These are phyloP conservation scores for Pseudoperonospora humuli DNA, from an alignment of 352 stramenopile genomes.

Conservation along the genomic window DNA sequence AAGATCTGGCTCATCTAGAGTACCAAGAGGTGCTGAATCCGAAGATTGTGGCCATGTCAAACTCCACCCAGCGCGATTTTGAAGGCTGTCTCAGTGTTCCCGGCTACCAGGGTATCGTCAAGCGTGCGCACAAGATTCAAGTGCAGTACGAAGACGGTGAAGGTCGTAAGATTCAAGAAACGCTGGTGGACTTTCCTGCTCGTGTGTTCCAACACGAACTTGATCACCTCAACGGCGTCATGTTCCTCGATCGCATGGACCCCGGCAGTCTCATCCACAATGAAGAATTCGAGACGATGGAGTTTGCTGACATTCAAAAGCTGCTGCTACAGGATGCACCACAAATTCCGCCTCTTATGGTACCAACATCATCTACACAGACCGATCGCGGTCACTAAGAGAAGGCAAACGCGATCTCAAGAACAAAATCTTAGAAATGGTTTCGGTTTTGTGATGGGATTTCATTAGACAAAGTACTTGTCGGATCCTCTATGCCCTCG, in stretches of 20 bases:
- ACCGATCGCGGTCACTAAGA: conserved; percentile 1
- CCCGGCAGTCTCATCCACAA: conserved; percentile 71
- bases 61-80: conserved; percentile 59
- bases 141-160: conserved; percentile 55
- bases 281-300: conserved; percentile 66
- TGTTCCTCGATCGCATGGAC: conserved; percentile 73
- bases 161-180: conserved; percentile 45
- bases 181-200: conserved; percentile 63
- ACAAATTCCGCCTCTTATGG: conserved; percentile 21
- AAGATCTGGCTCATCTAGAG: conserved; percentile 42
- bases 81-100: conserved; percentile 80
- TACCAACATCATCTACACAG: conserved; percentile 3
- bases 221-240: conserved; percentile 68
- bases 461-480: conserved; percentile 27
- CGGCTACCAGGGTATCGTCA: conserved; percentile 69
- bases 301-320: conserved; percentile 51
- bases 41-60: conserved; percentile 50
- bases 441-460: conserved; percentile 12
- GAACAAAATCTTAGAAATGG: conserved; percentile 10
- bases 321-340: conserved; percentile 35
- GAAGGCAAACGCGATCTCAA: conserved; percentile 20
- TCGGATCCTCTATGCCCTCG: conserved; percentile 12
- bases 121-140: conserved; percentile 48
- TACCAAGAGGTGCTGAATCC: conserved; percentile 80
- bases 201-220: conserved; percentile 82